Percentiles rank a stretch among this genome's conserved stretches.
Conservation (phyloP, 805 yeast species). For the Schizosaccharomyces osmophilus region DNA sequence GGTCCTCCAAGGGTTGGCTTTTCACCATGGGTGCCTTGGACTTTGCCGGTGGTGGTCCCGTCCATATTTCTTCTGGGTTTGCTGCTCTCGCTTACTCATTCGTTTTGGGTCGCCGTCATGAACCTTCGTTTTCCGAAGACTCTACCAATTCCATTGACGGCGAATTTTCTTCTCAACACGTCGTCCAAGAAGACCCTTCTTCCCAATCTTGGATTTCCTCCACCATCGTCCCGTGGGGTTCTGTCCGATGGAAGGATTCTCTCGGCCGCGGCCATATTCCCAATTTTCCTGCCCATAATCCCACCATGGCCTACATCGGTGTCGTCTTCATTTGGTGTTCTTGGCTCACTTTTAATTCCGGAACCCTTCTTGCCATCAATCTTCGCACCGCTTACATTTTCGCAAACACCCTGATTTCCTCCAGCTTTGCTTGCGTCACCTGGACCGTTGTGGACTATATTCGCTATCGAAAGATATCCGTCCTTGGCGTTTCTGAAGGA, state of each 20-base stretch:
- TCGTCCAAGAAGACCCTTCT: too few species aligned
- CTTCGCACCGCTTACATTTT: constrained; percentile 85
- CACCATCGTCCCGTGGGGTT: neutral
- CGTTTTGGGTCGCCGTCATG: constrained; percentile 74
- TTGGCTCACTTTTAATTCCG: constrained; percentile 96
- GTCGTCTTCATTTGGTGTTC: constrained; percentile 90
- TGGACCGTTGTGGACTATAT: constrained; percentile 75
- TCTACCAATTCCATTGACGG: neutral
- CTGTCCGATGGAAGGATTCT: neutral
- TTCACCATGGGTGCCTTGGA: constrained; percentile 59
- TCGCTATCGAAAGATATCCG: constrained; percentile 51
- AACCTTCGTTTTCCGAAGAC: constrained; percentile 12
- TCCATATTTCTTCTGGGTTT: constrained; percentile 77
- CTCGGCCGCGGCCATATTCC: neutral
- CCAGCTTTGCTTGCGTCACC: constrained; percentile 69
- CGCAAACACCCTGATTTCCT: constrained; percentile 78
- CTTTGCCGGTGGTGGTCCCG: constrained; percentile 97
- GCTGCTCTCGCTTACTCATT: constrained; percentile 85
- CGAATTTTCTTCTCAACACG: neutral
- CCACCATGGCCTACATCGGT: constrained; percentile 29
- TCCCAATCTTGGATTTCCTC: too few species aligned
- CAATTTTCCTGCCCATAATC: neutral
- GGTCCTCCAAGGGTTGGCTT: constrained; percentile 86
- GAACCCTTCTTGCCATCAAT: constrained; percentile 77
- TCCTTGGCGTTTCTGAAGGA: constrained; percentile 80